phyloP scores from a whole-genome alignment of 768 basidiomycete genomes.

The Chalciporus chontae region DNA sequence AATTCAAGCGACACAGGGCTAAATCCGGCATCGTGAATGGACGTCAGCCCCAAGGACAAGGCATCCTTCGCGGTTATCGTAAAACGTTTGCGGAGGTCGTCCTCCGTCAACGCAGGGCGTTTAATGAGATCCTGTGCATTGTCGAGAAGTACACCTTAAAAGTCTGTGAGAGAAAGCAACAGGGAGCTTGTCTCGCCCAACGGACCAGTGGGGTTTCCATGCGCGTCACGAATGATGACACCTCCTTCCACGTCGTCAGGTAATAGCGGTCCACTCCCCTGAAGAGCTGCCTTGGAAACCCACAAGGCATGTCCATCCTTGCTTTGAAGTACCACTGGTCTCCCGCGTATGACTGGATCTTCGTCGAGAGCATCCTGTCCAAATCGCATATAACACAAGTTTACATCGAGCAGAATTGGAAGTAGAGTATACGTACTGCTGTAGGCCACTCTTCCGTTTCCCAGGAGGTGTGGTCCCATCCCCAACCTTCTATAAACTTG shows the following conservation, averaged over 20 bases:
- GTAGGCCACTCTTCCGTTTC: conserved; percentile 58
- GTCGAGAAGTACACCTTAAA: conserved; percentile 71
- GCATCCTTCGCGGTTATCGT: conserved; percentile 63
- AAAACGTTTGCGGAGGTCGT: conserved; percentile 59
- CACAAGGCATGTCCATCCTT: conserved; percentile 90
- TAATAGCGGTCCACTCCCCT: conserved; percentile 49
- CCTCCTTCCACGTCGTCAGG: conserved; percentile 78
- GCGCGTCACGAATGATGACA: conserved; percentile 63
- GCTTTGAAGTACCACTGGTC: conserved; percentile 74
- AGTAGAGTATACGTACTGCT: conserved; percentile 45
- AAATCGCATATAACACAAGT: not conserved
- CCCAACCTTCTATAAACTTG: conserved; percentile 72
- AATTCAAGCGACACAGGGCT: conserved; percentile 67
- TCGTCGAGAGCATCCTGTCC: conserved; percentile 65
- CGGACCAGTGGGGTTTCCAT: conserved; percentile 69
- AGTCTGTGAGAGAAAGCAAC: conserved; percentile 4
- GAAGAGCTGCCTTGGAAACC: conserved; percentile 67
- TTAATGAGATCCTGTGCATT: conserved; percentile 78
- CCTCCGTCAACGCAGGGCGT: conserved; percentile 60
- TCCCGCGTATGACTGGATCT: conserved; percentile 62
- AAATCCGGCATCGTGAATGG: conserved; percentile 84
- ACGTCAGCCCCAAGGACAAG: conserved; percentile 68
- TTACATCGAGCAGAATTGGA: not conserved
- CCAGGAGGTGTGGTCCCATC: conserved; percentile 92
- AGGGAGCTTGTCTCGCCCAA: not conserved